phyloP scores from a whole-genome alignment of 352 stramenopile species.

The Phytopythium oedochilum region DNA sequence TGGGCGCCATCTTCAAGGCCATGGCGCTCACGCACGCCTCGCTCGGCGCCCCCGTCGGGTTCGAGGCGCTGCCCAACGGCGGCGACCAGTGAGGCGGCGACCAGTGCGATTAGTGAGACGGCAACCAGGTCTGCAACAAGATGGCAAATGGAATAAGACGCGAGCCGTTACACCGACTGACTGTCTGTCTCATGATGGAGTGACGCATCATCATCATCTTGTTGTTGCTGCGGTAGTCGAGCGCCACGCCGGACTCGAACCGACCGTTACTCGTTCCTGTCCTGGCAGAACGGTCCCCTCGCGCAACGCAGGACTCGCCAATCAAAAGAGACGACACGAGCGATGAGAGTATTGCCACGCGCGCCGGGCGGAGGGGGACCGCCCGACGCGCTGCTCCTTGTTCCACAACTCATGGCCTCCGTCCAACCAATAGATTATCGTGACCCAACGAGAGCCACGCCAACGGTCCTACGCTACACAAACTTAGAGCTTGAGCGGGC shows the following conservation, averaged over 20 bases:
- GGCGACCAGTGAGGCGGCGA: not conserved
- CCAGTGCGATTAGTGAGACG: too few relatives aligned
- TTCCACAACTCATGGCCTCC: not conserved
- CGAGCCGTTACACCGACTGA: too few relatives aligned
- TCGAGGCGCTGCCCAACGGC: conserved; percentile 23
- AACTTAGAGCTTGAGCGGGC: conserved; percentile 54
- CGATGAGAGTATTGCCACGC: not conserved
- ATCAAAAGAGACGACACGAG: too few relatives aligned
- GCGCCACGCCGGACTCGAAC: too few relatives aligned
- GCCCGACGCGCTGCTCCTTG: conserved; percentile 1
- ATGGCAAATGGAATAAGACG: too few relatives aligned
- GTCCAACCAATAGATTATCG: conserved; percentile 9
- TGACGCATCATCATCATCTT: not conserved
- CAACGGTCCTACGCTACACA: not conserved
- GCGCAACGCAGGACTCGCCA: too few relatives aligned
- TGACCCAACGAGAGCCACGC: conserved; percentile 2
- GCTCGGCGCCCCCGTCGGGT: conserved; percentile 58
- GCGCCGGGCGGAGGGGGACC: not conserved
- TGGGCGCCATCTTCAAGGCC: conserved; percentile 94
- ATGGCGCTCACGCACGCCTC: conserved; percentile 78
- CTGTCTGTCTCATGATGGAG: too few relatives aligned
- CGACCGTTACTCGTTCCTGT: too few relatives aligned
- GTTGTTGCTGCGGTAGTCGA: too few relatives aligned
- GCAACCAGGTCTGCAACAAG: too few relatives aligned
- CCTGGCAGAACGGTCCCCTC: too few relatives aligned